These are phyloP conservation scores for Epichloe hybrida DNA, from an alignment of 2,329 filamentous ascomycete genomes.

Conservation along the genomic window DNA sequence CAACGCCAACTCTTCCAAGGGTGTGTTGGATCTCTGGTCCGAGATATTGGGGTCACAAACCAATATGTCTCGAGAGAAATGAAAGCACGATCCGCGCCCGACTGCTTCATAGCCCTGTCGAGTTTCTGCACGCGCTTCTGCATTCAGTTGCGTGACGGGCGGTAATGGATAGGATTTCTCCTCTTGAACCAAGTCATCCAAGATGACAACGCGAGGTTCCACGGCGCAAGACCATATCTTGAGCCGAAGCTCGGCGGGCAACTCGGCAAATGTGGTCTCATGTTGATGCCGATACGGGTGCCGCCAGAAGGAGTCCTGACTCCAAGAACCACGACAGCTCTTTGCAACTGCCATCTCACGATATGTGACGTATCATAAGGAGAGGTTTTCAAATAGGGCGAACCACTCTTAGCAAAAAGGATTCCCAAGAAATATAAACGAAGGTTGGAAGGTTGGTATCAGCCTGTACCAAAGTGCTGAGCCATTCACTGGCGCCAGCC, in stretches of 20 bases:
- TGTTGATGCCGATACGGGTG: not conserved
- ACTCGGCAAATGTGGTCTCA: conserved; percentile 13
- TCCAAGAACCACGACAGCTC: not conserved
- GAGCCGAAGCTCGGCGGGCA: conserved; percentile 24
- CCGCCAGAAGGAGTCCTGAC: not conserved
- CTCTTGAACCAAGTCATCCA: conserved; percentile 20
- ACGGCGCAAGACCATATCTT: conserved; percentile 24
- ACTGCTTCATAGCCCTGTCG: conserved; percentile 22
- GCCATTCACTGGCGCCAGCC: not conserved
- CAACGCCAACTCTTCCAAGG: conserved; percentile 20
- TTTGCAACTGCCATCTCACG: conserved; percentile 2
- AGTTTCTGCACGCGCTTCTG: conserved; percentile 21
- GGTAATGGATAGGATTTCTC: conserved; percentile 20
- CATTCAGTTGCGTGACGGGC: conserved; percentile 22
- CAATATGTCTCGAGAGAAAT: conserved; percentile 24
- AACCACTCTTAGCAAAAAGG: not conserved
- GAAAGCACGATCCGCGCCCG: conserved; percentile 22
- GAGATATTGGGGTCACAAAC: conserved; percentile 25
- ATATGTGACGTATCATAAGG: not conserved
- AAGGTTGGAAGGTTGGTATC: not conserved
- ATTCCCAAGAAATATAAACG: not conserved
- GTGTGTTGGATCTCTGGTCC: conserved; percentile 18
- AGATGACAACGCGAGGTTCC: conserved; percentile 23
- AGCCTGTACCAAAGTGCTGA: conserved; percentile 1
- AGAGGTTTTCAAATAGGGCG: not conserved